Base-by-base conservation (phyloP, 2,329 filamentous ascomycete genomes). In the Sclerotinia nivalis region DNA sequence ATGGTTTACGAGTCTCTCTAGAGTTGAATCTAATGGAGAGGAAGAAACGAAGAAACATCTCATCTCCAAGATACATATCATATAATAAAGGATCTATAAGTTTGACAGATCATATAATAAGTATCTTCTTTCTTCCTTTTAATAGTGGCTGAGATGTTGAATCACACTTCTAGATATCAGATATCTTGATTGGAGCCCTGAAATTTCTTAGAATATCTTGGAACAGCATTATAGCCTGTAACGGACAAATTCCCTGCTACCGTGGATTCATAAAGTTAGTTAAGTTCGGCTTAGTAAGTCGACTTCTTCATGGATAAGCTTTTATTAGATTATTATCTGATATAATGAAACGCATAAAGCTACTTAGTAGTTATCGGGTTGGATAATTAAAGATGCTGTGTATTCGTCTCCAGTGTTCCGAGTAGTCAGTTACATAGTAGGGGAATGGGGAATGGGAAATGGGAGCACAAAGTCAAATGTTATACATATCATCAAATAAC, bases 161-260 rank as follows among this genome's bases (percentile, higher is more conserved):
- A 37, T 62, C 12, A 37, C n/a, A 18, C 15, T 10, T n/a, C 25
- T n/a, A n/a, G n/a, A n/a, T n/a, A n/a, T 8, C 2, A 9, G 18
- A 31, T 18, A 61, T 61, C 58, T 47, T 47, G 58, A 60, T 45
- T 45, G 40, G n/a, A 28, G 59, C 59, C 43, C 59, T 43, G 25
- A 6, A 62, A 22, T 22, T 49, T 15, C 40, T 43, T 49, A 22
- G 20, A 49, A 49, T 49, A 22, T 54, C 52, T 54, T 54, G 52
- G 52, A 25, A 54, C 25, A 52, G 40, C 40, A 12, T 25, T 18
- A 49, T 1, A 49, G 47, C 15, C 9, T 49, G 47, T 49, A 49
- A 49, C 47, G 47, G 31, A 31, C 31, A 22, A 49, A 49, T 22
- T 18, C 47, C 47, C 18, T n/a, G 31, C 2, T 31, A 31, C 31